Evolutionary conservation across 257 asterid species (phyloP).

Genomic region (Knoxia roxburghii): DNA sequence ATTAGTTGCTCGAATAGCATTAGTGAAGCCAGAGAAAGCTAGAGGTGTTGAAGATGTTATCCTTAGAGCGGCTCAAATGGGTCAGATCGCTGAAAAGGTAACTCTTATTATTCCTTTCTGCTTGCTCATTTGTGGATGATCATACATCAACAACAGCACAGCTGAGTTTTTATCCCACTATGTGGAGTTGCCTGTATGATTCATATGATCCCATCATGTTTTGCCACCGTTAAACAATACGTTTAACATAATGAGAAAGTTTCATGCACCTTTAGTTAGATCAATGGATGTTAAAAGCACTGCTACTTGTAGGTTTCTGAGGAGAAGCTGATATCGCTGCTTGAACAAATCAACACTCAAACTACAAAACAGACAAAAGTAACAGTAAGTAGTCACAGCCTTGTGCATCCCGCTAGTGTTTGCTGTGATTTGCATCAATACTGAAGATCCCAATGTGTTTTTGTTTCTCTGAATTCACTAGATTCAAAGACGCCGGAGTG

Average conservation of each 20-base stretch:
- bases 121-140: neutral
- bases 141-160: too few relatives aligned
- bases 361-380: slow-evolving; percentile 89
- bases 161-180: too few relatives aligned
- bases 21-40: slow-evolving; percentile 97
- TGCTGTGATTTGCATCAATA: neutral
- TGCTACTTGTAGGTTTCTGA: slow-evolving; percentile 61
- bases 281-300: neutral
- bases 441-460: neutral
- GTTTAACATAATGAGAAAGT: too few relatives aligned
- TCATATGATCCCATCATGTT: too few relatives aligned
- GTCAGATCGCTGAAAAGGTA: slow-evolving; percentile 90
- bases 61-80: slow-evolving; percentile 77
- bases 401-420: neutral
- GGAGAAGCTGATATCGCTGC: slow-evolving; percentile 80
- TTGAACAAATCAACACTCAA: slow-evolving; percentile 95
- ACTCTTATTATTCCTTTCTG: slow-evolving; percentile 11
- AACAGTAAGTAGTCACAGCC: slow-evolving; percentile 59
- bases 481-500: slow-evolving; percentile 81
- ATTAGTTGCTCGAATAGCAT: slow-evolving; percentile 92
- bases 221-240: neutral
- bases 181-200: too few relatives aligned
- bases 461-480: slow-evolving; percentile 24
- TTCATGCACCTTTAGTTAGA: neutral
- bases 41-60: slow-evolving; percentile 95